Evolutionary conservation across 306 rosid species (phyloP).

Genomic region (Sindora glabra): DNA sequence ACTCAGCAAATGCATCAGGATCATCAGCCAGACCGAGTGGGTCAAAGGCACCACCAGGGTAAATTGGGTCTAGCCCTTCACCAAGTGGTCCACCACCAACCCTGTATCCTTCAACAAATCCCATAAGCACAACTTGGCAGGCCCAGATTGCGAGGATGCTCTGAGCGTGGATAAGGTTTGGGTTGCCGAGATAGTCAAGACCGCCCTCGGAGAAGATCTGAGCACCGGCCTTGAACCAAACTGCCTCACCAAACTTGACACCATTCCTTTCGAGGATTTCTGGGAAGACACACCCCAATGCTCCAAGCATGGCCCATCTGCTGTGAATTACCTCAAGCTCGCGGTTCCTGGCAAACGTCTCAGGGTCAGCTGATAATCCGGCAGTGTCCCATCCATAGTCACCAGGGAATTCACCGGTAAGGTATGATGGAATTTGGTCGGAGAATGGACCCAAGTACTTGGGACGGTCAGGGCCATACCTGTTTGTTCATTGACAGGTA

Average conservation of each 20-base stretch:
- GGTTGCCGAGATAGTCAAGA: slow-evolving; percentile 94
- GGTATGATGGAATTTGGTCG: slow-evolving; percentile 88
- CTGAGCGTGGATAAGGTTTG: slow-evolving; percentile 84
- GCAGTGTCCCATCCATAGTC: slow-evolving; percentile 99
- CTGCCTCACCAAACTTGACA: slow-evolving; percentile 87
- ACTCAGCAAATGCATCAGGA: slow-evolving; percentile 93
- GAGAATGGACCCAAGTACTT: slow-evolving; percentile 98
- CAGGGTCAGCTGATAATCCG: slow-evolving; percentile 93
- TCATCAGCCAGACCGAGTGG: slow-evolving; percentile 95
- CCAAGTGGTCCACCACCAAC: slow-evolving; percentile 98
- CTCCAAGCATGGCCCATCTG: slow-evolving; percentile 97
- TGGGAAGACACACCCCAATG: slow-evolving; percentile 77
- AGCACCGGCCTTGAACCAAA: slow-evolving; percentile 94
- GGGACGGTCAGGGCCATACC: slow-evolving; percentile 96
- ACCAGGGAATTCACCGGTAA: slow-evolving; percentile 88
- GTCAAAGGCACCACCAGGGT: slow-evolving; percentile 96
- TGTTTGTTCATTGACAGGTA: slow-evolving; percentile 19
- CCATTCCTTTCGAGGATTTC: slow-evolving; percentile 79
- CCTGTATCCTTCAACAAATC: slow-evolving; percentile 85
- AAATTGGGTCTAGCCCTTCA: slow-evolving; percentile 88
- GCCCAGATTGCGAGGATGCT: slow-evolving; percentile 98
- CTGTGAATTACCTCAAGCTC: slow-evolving; percentile 90
- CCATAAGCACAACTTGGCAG: slow-evolving; percentile 88
- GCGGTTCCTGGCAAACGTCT: slow-evolving; percentile 87
- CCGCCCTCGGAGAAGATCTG: slow-evolving; percentile 97